Percentiles rank a stretch among this genome's conserved stretches.
These are phyloP conservation scores for Verruconis gallopava DNA, from an alignment of 2,329 filamentous ascomycete genomes.

Conservation along the genomic window DNA sequence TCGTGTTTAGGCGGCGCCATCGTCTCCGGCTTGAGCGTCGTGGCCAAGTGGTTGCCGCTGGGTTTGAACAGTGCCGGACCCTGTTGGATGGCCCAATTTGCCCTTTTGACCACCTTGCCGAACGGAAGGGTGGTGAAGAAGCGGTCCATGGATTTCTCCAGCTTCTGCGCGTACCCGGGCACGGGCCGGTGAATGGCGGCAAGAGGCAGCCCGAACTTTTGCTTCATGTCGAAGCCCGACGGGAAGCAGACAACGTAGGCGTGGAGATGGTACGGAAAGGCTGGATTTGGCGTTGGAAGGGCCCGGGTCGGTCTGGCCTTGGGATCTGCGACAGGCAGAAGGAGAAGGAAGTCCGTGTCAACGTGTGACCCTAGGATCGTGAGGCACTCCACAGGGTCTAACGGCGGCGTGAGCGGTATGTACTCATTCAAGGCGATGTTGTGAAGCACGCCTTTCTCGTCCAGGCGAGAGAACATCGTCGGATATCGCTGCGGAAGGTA, in stretches of 20 bases:
- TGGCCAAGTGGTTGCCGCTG: conserved; percentile 29
- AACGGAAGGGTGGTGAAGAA: conserved; percentile 43
- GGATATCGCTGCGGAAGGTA: conserved; percentile 48
- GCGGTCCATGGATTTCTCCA: conserved; percentile 48
- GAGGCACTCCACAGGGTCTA: conserved; percentile 29
- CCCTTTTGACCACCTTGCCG: conserved; percentile 41
- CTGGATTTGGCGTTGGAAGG: conserved; percentile 18
- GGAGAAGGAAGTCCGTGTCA: conserved; percentile 48
- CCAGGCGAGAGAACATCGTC: conserved; percentile 33
- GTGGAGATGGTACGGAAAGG: conserved; percentile 37
- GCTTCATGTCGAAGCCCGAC: conserved; percentile 42
- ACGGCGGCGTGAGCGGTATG: conserved; percentile 26
- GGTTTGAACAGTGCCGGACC: conserved; percentile 27
- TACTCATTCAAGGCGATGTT: conserved; percentile 35
- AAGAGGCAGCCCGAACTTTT: conserved; percentile 41
- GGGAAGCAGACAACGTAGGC: conserved; percentile 46
- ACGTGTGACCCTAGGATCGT: conserved; percentile 37
- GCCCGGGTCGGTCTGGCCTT: conserved; percentile 13
- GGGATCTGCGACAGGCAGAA: conserved; percentile 29
- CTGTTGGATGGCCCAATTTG: conserved; percentile 41
- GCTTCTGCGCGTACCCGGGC: conserved; percentile 42
- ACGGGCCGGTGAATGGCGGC: conserved; percentile 46
- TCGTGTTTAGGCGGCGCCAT: conserved; percentile 9
- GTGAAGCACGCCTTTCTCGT: conserved; percentile 19
- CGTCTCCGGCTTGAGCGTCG: not conserved